Conservation (phyloP, 1,284 basidiomycete genomes). For the Apiotrichum gracile region DNA sequence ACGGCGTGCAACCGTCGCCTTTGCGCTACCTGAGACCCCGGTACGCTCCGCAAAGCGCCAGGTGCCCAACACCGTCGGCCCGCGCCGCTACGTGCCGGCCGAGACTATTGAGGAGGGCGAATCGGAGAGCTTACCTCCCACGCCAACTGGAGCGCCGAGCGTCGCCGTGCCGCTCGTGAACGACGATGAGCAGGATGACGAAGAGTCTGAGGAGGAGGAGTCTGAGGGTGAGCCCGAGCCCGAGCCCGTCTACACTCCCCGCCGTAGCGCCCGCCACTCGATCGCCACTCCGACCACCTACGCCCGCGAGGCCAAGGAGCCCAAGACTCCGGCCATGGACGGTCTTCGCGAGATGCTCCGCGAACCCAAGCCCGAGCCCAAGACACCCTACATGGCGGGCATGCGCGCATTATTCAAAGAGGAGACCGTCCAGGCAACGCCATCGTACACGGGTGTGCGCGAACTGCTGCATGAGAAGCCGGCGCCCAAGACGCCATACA, state of each 20-base stretch:
- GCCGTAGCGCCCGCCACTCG: neutral
- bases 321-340: neutral
- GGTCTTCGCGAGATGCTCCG: no score
- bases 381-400: neutral
- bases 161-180: neutral
- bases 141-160: neutral
- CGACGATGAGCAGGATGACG: neutral
- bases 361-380: no score
- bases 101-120: conserved; percentile 8
- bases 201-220: neutral
- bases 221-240: neutral
- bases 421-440: no score
- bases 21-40: conserved; percentile 31
- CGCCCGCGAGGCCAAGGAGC: no score
- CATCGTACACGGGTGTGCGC: neutral
- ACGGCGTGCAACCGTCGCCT: conserved; percentile 32
- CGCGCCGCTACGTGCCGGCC: neutral
- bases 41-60: neutral
- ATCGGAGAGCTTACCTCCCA: conserved; percentile 4
- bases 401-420: neutral
- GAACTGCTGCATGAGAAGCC: neutral
- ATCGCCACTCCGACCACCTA: neutral
- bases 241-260: neutral
- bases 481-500: conserved; percentile 10
- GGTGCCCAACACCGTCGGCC: neutral